Evolutionary conservation across 768 basidiomycete genomes (phyloP).

Genomic region (Kockovaella imperatae): DNA sequence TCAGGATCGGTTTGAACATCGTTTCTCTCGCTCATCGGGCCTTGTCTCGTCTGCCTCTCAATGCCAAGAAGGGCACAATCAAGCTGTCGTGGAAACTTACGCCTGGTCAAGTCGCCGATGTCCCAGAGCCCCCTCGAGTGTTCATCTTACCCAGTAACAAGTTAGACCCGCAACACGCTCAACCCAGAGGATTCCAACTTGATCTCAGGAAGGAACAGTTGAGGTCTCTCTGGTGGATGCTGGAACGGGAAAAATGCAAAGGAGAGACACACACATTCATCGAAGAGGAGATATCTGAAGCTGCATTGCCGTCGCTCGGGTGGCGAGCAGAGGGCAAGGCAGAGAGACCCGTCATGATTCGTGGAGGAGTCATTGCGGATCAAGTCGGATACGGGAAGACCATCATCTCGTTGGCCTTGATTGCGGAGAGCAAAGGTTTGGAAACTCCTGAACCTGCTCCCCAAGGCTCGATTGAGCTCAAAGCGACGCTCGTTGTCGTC

Average conservation of each 20-base stretch:
- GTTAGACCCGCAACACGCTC: conserved; percentile 58
- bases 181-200: conserved; percentile 72
- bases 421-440: conserved; percentile 56
- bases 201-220: conserved; percentile 74
- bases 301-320: conserved; percentile 71
- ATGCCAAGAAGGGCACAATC: conserved; percentile 49
- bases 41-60: conserved; percentile 63
- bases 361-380: conserved; percentile 88
- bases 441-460: conserved; percentile 26
- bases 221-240: conserved; percentile 89
- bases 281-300: conserved; percentile 92
- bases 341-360: conserved; percentile 62
- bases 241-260: conserved; percentile 60
- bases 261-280: conserved; percentile 59
- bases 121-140: conserved; percentile 50
- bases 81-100: conserved; percentile 66
- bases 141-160: conserved; percentile 68
- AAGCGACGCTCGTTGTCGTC: conserved; percentile 74
- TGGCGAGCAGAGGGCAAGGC: conserved; percentile 94
- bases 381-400: conserved; percentile 98
- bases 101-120: conserved; percentile 32
- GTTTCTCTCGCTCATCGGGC: conserved; percentile 82
- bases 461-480: conserved; percentile 53
- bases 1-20: conserved; percentile 80
- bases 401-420: conserved; percentile 82